Percentiles rank a stretch among this genome's conserved stretches.
Evolutionary conservation across 2,329 filamentous ascomycete genomes (phyloP).

Genomic region (Penicillium sp.): DNA sequence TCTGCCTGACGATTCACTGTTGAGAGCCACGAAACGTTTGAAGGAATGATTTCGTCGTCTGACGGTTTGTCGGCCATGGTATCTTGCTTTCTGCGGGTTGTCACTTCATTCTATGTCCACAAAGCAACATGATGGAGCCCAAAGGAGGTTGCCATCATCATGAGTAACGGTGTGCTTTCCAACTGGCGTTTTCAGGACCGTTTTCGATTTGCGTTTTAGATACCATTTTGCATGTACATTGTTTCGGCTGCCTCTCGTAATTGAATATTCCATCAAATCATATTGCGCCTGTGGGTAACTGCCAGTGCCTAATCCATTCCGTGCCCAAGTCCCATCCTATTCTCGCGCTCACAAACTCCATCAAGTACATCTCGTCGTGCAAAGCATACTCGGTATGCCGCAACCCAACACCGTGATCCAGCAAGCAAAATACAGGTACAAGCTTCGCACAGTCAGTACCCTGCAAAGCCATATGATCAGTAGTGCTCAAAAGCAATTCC

Average conservation of each 20-base stretch:
- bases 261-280: neutral
- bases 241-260: neutral
- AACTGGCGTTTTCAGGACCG: neutral
- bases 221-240: constrained; percentile 7
- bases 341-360: neutral
- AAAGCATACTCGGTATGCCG: neutral
- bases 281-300: constrained; percentile 2
- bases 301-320: neutral
- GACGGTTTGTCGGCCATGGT: neutral
- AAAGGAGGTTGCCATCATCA: neutral
- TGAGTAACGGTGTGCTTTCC: neutral
- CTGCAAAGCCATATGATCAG: constrained; percentile 1
- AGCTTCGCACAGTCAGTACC: constrained; percentile 8
- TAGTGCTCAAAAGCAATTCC: neutral
- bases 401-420: neutral
- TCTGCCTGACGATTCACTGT: constrained; percentile 76
- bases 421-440: neutral
- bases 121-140: neutral
- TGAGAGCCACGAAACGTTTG: constrained; percentile 57
- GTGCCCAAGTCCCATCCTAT: neutral
- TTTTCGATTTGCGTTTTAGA: constrained; percentile 1
- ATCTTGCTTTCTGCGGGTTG: neutral
- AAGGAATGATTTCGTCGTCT: constrained; percentile 44
- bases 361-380: neutral
- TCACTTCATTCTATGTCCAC: neutral